Evolutionary conservation across 2,329 filamentous ascomycete species (phyloP).

Genomic region (Microascus cirrosus): DNA sequence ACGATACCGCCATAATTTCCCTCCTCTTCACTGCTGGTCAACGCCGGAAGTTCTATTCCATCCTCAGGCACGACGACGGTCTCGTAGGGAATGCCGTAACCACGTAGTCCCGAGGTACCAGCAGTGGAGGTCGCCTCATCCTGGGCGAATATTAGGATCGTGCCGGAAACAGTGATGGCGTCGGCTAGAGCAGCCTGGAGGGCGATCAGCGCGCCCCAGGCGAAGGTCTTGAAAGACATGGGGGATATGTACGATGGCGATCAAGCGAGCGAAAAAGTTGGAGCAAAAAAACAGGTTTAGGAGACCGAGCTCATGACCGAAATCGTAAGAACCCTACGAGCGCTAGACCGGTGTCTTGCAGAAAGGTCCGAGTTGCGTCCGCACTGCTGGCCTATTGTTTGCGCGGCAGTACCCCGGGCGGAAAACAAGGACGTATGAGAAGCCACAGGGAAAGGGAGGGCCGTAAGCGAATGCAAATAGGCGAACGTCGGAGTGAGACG

Average conservation of each 20-base stretch:
- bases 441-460: not conserved
- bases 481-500: not conserved
- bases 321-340: not conserved
- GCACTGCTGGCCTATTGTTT: not conserved
- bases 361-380: not conserved
- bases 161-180: conserved; percentile 22
- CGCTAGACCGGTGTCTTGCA: not conserved
- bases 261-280: not conserved
- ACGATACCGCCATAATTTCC: conserved; percentile 52
- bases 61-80: conserved; percentile 40
- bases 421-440: not conserved
- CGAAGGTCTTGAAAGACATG: not conserved
- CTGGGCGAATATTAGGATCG: conserved; percentile 46
- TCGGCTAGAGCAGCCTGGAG: not conserved
- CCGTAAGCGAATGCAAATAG: not conserved
- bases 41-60: conserved; percentile 37
- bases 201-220: not conserved
- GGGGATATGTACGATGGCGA: not conserved
- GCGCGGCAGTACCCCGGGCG: too few species aligned
- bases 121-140: conserved; percentile 32
- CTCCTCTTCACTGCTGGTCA: conserved; percentile 32
- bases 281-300: not conserved
- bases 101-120: conserved; percentile 40
- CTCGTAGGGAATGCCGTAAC: conserved; percentile 50
- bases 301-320: not conserved